These are phyloP conservation scores for Oenanthe sinensis DNA, from an alignment of 129 eudicot genomes.

Conservation along the genomic window DNA sequence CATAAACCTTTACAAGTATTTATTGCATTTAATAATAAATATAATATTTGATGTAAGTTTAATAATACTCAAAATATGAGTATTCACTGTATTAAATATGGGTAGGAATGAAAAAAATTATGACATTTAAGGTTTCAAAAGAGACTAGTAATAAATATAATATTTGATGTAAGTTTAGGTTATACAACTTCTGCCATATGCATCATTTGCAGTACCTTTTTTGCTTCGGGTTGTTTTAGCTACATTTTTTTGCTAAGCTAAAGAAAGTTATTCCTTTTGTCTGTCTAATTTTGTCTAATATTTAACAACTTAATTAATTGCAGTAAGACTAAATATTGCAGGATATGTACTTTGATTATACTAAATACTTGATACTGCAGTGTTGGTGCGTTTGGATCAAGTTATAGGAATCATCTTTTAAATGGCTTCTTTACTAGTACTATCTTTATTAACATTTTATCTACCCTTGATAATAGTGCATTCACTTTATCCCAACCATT, in stretches of 20 bases:
- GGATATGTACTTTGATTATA: neutral
- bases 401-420: neutral
- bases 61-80: no score
- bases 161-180: neutral
- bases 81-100: no score
- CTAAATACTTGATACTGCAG: neutral
- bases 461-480: neutral
- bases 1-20: no score
- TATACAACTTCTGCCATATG: neutral
- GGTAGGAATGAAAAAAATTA: no score
- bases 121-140: no score
- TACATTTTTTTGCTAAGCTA: neutral
- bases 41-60: no score
- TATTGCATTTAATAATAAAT: no score
- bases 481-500: neutral
- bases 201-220: neutral
- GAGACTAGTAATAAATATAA: neutral
- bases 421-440: neutral
- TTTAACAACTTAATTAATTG: neutral
- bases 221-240: neutral
- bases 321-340: neutral
- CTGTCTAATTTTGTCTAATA: neutral
- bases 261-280: neutral
- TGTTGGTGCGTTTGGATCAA: neutral
- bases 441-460: neutral